Percentiles rank a stretch among this genome's conserved stretches.
Evolutionary conservation across 192 early-diverging fungal species (phyloP).

Genomic region (Phycomyces nitens): DNA sequence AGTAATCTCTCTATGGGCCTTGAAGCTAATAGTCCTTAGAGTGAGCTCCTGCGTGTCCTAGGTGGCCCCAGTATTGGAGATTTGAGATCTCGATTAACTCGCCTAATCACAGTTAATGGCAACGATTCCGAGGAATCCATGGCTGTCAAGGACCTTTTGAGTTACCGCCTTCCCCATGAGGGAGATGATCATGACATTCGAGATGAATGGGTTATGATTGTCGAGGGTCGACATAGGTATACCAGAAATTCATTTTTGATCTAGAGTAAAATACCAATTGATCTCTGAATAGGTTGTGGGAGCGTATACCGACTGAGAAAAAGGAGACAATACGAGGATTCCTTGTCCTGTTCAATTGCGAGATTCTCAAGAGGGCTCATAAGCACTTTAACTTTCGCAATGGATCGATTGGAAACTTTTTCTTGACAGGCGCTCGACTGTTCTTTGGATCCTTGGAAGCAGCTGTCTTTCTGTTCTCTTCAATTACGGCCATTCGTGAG

Average conservation of each 20-base stretch:
- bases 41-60: slow-evolving; percentile 67
- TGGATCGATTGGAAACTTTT: slow-evolving; percentile 77
- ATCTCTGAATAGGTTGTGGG: slow-evolving; percentile 38
- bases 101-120: slow-evolving; percentile 59
- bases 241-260: neutral
- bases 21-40: slow-evolving; percentile 19
- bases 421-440: slow-evolving; percentile 70
- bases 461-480: slow-evolving; percentile 71
- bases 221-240: slow-evolving; percentile 70
- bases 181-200: slow-evolving; percentile 56
- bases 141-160: slow-evolving; percentile 66
- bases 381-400: slow-evolving; percentile 69
- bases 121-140: slow-evolving; percentile 47
- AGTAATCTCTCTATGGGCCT: neutral
- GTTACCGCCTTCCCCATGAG: slow-evolving; percentile 61
- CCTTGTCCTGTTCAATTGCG: slow-evolving; percentile 62
- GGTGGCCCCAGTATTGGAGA: slow-evolving; percentile 78
- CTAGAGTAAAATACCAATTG: neutral
- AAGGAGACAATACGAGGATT: slow-evolving; percentile 73
- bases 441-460: slow-evolving; percentile 69
- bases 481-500: slow-evolving; percentile 63
- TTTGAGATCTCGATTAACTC: slow-evolving; percentile 60
- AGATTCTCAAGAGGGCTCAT: slow-evolving; percentile 59
- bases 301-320: slow-evolving; percentile 49
- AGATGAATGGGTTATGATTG: slow-evolving; percentile 67